Evolutionary conservation across 306 rosid species (phyloP).

Genomic region (Betula pendula): DNA sequence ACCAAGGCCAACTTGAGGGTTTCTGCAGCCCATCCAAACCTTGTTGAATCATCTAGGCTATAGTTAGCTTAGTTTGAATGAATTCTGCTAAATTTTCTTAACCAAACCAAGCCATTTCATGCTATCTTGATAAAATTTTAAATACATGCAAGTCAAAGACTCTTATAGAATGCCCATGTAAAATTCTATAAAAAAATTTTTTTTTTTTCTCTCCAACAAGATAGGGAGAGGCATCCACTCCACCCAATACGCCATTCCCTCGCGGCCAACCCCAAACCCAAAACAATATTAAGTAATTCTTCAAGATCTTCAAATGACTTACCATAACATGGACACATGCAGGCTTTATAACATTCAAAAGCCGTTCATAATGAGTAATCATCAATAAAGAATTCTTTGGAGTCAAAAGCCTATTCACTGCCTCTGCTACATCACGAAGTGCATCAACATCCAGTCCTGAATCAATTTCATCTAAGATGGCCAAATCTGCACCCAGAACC

Average conservation of each 20-base stretch:
- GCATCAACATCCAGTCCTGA: constrained; percentile 99
- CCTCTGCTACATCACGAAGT: constrained; percentile 85
- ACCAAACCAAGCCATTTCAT: not conserved
- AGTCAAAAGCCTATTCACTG: constrained; percentile 71
- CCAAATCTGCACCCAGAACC: constrained; percentile 97
- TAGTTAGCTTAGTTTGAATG: too few species aligned
- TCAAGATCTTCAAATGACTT: constrained; percentile 33
- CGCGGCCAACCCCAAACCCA: constrained; percentile 17
- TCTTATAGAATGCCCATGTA: not conserved
- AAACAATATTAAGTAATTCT: constrained; percentile 7
- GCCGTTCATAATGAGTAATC: constrained; percentile 87
- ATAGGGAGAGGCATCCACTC: constrained; percentile 6
- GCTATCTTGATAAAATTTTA: not conserved
- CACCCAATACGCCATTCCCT: not conserved
- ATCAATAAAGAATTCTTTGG: constrained; percentile 70
- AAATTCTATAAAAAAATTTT: not conserved
- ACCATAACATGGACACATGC: constrained; percentile 82
- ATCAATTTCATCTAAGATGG: constrained; percentile 91
- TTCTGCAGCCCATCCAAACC: not conserved
- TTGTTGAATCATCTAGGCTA: not conserved
- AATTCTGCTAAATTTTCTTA: not conserved
- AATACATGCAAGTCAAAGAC: not conserved
- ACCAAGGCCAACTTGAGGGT: not conserved
- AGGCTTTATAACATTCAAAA: constrained; percentile 78
- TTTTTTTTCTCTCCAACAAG: not conserved